Evolutionary conservation across 192 early-diverging fungal species (phyloP).

Genomic region (Gigaspora rosea): DNA sequence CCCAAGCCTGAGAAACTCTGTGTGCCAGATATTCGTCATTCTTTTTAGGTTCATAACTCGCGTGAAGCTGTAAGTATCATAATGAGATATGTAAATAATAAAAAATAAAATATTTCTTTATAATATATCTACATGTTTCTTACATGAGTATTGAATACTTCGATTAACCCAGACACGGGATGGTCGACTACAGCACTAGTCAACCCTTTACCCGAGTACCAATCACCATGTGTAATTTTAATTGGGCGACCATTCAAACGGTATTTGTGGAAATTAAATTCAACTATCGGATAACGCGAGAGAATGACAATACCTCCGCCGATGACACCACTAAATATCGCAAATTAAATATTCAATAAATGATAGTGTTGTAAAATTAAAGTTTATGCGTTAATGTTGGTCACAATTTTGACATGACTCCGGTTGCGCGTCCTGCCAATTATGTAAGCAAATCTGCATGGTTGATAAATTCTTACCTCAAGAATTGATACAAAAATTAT

Average conservation of each 20-base stretch:
- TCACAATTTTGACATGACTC: background rate
- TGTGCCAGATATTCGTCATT: constrained; percentile 51
- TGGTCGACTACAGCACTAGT: constrained; percentile 50
- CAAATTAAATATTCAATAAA: background rate
- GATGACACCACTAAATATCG: constrained; percentile 36
- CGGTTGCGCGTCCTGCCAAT: background rate
- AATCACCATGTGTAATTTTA: constrained; percentile 57
- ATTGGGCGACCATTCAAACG: constrained; percentile 53
- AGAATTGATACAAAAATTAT: constrained; percentile 18
- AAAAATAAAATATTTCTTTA: background rate
- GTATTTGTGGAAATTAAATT: constrained; percentile 44
- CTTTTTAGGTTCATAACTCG: constrained; percentile 49
- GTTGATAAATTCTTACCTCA: constrained; percentile 4
- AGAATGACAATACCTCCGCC: constrained; percentile 49
- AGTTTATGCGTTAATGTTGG: constrained; percentile 33
- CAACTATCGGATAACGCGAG: constrained; percentile 49
- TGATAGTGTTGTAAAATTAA: constrained; percentile 11
- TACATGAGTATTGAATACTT: constrained; percentile 64
- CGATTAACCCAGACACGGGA: constrained; percentile 51
- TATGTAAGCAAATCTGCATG: background rate
- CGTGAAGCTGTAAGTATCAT: constrained; percentile 46
- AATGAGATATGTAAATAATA: background rate
- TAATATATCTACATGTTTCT: constrained; percentile 1
- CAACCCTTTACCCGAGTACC: constrained; percentile 57
- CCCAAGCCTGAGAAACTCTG: constrained; percentile 57